Evolutionary conservation across 2,329 filamentous ascomycete species (phyloP), one percentile per base, ranked within the genome.

Genomic region (Arthrobotrys megalospora): DNA sequence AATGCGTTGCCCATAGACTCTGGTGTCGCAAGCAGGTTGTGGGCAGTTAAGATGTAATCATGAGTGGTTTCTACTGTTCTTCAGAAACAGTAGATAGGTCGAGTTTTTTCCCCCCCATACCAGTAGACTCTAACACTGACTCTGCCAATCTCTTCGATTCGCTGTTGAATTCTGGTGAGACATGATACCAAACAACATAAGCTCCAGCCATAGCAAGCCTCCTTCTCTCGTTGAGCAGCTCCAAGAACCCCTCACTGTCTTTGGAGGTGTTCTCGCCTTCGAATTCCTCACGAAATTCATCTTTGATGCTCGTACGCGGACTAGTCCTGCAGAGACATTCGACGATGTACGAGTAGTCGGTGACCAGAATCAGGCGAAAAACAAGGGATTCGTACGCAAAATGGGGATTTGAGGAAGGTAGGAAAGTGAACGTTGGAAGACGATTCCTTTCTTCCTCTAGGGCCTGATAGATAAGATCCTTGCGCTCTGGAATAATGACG

Each of bases 171-270:
- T 16, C 14, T 19, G 58, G n/a, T n/a, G 19, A 12, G 11, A 63
- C 19, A 45, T 45, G n/a, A 47, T 63, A 63, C 58, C 58, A 41
- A 47, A 32, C 11, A 63, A 63, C 19, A n/a, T 41, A 36, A 6
- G 21, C 38, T 12, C 58, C 38, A 32, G 19, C 3, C 10, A 32
- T 47, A 4, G 34, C 28, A 52, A 63, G 34, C 6, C 19, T 63
- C 14, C 38, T 41, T 28, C 34, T 41, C 21, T 63, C 58, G 10
- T 19, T 16, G 19, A 36, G 58, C 28, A 63, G 19, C 21, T 47
- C 7, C 1, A 7, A 28, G 8, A 63, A 63, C 11, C 58, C 58
- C 11, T 63, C 58, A 5, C 34, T 41, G n/a, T 63, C 38, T 32
- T 63, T 36, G 4, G n/a, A 36, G 12, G 21, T 36, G 21, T 63